Percentiles rank a stretch among this genome's conserved stretches.
These are phyloP conservation scores for Apiospora arundinis DNA, from an alignment of 2,329 filamentous ascomycete genomes.

Conservation along the genomic window DNA sequence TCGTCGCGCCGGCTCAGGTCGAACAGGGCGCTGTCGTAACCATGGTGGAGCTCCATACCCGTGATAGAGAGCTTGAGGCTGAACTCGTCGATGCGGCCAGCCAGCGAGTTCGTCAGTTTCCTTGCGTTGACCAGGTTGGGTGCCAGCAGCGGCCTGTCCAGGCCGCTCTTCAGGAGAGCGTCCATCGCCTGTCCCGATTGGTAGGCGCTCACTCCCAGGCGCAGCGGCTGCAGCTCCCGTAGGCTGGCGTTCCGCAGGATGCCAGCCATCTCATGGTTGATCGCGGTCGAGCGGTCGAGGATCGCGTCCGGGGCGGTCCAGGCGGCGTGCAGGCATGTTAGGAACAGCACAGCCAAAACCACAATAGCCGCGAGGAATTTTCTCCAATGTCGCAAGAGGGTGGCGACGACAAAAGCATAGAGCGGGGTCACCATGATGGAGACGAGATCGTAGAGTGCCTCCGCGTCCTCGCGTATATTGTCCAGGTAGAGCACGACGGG, in stretches of 20 bases:
- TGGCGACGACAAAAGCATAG: neutral
- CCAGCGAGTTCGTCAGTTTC: neutral
- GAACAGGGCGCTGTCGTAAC: neutral
- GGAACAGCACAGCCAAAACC: neutral
- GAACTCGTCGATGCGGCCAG: neutral
- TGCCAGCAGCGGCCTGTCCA: neutral
- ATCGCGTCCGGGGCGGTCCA: neutral
- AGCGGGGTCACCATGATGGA: too few species aligned
- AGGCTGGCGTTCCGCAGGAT: neutral
- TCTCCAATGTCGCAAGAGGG: neutral
- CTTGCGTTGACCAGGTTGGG: too few species aligned
- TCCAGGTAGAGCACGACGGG: neutral
- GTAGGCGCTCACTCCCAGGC: neutral
- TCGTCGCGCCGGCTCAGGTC: neutral
- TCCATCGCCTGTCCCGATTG: neutral
- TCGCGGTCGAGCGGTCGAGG: neutral
- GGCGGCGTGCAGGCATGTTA: neutral
- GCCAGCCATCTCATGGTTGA: neutral
- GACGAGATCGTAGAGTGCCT: neutral
- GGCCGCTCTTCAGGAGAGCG: neutral
- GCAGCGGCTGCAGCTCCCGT: neutral
- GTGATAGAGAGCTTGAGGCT: neutral
- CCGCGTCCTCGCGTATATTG: neutral
- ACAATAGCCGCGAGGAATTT: neutral
- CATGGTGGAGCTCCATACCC: neutral